These are phyloP conservation scores for Dipteronia dyeriana DNA, from an alignment of 345 rosid genomes.

Conservation along the genomic window DNA sequence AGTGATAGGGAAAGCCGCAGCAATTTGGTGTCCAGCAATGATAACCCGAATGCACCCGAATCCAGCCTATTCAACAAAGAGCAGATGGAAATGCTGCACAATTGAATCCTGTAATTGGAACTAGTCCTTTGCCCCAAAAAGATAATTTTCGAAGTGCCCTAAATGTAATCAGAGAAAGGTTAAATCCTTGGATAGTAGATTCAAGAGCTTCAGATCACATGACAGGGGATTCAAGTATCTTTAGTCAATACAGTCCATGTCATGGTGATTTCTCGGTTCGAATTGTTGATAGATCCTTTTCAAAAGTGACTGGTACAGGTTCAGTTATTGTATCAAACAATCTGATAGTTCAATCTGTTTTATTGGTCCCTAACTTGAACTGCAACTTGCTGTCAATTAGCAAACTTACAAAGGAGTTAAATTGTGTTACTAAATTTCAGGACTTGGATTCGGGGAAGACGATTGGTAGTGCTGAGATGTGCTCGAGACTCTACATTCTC, in stretches of 20 bases:
- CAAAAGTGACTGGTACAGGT: no score
- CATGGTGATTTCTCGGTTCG: not conserved
- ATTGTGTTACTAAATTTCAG: not conserved
- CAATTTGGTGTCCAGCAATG: no score
- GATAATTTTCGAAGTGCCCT: no score
- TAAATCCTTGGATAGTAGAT: not conserved
- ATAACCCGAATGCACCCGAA: no score
- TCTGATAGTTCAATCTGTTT: not conserved
- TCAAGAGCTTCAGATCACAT: constrained; percentile 2
- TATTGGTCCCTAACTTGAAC: not conserved
- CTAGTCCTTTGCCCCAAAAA: no score
- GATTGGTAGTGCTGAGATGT: not conserved
- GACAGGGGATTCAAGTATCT: not conserved
- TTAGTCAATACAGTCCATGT: not conserved
- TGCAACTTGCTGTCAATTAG: not conserved
- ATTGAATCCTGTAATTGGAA: no score
- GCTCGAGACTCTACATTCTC: not conserved
- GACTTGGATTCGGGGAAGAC: not conserved
- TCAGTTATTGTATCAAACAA: not conserved
- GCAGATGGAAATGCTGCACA: no score
- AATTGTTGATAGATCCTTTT: not conserved
- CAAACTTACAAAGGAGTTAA: not conserved
- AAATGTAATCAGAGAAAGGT: not conserved
- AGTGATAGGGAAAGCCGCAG: no score
- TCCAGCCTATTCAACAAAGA: no score